Evolutionary conservation across 108 stramenopile genomes (phyloP), one percentile per base, ranked within the genome.

Genomic region (Skeletonema marinoi): DNA sequence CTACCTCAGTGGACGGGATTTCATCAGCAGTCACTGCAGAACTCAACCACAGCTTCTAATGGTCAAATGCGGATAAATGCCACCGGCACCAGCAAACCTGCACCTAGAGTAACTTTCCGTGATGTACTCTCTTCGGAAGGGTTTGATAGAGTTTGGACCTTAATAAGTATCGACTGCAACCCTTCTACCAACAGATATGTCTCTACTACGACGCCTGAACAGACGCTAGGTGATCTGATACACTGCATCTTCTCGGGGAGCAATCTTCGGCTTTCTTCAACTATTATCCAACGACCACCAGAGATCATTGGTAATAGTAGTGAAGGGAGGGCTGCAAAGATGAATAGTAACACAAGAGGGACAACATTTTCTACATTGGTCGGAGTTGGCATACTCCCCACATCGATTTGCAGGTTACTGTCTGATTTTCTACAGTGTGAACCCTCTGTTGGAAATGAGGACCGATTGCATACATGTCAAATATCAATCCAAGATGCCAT

Each of bases 391-490:
- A 29, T 30, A 12, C 64, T 65, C 14, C 73, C 73, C 6, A 36
- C 51, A 3, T 30, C 73, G 11, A 9, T 74, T 19, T 74, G 73
- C 41, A 48, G 64, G 29, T 51, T 74, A 21, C 73, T 74, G 7
- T 74, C 73, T 21, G 73, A 74, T 61, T 32, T 25, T 12, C 14
- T 74, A 42, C 30, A 46, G 3, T 16, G 46, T 61, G 36, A 64
- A n/a, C 21, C 72, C 2, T 42, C 13, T 3, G 0, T 12, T 13
- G 12, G 12, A 42, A 42, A 13, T 42, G 12, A 2, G 41, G 41
- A 12, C 11, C 11, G 12, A 42, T 42, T 42, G 11, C 10, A 42
- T 13, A 2, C 11, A 10, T 14, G 13, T 13, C 10, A 9, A 42
- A 42, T 42, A 11, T 42, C 73, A 12, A 4, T 74, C n/a, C 21